Conservation (phyloP, 805 yeast genomes). For the Hanseniaspora vineae region DNA sequence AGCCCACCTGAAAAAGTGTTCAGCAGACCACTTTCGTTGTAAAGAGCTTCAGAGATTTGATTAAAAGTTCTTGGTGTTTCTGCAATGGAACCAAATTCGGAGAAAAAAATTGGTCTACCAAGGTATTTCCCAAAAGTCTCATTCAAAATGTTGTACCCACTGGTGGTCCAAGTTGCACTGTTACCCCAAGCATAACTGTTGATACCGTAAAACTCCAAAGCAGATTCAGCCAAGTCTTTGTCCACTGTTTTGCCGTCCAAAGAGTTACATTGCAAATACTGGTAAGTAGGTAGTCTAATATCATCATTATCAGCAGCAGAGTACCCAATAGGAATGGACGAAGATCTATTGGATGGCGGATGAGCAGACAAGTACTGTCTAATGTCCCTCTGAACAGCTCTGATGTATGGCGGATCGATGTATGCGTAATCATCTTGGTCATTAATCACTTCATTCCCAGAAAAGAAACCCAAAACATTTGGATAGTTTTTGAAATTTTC, state of each 20-base stretch:
- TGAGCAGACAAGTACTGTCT: slow-evolving; percentile 62
- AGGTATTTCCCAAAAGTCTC: slow-evolving; percentile 39
- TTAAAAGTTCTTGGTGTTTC: slow-evolving; percentile 71
- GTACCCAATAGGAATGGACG: slow-evolving; percentile 76
- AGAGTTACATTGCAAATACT: slow-evolving; percentile 68
- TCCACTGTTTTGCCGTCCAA: slow-evolving; percentile 33
- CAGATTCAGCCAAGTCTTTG: slow-evolving; percentile 42
- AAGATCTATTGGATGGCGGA: slow-evolving; percentile 40
- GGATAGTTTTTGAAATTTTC: slow-evolving; percentile 77
- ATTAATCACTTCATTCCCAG: slow-evolving; percentile 88
- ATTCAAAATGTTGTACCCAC: slow-evolving; percentile 58
- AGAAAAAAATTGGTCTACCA: slow-evolving; percentile 54
- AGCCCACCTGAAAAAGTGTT: slow-evolving; percentile 74
- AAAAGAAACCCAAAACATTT: slow-evolving; percentile 75
- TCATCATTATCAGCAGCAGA: slow-evolving; percentile 78
- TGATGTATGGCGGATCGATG: slow-evolving; percentile 62
- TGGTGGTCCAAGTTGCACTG: slow-evolving; percentile 42
- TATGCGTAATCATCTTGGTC: slow-evolving; percentile 49
- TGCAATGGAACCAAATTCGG: slow-evolving; percentile 78
- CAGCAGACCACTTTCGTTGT: slow-evolving; percentile 41
- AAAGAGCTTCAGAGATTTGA: slow-evolving; percentile 59
- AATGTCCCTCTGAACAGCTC: slow-evolving; percentile 89
- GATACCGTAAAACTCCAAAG: slow-evolving; percentile 77
- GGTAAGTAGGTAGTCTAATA: slow-evolving; percentile 61
- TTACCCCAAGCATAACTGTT: slow-evolving; percentile 79